A percentile compares a stretch with the other conserved stretches of the same genome.
Conservation (phyloP, 352 stramenopile species). For the Phytophthora palmivora region DNA sequence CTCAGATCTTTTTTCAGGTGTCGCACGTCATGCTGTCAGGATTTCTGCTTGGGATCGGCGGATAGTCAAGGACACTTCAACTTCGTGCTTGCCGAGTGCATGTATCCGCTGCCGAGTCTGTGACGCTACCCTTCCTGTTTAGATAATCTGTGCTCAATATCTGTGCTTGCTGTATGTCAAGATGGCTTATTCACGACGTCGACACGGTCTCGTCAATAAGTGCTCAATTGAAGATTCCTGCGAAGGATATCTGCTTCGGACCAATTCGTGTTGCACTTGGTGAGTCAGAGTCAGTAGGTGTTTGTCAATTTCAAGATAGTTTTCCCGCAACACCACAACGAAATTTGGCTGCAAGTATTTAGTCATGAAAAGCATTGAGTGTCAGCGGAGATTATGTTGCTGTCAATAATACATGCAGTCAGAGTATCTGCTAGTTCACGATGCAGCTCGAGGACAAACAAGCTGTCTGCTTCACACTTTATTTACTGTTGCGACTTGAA, state of each 20-base stretch:
- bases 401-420: too few relatives aligned
- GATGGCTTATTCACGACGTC: not conserved
- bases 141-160: too few relatives aligned
- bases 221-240: not conserved
- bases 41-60: constrained; percentile 10
- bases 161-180: too few relatives aligned
- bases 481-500: constrained; percentile 8
- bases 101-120: not conserved
- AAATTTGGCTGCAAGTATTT: too few relatives aligned
- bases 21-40: not conserved
- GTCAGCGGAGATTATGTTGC: too few relatives aligned
- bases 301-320: too few relatives aligned
- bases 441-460: too few relatives aligned
- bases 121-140: too few relatives aligned
- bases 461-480: not conserved
- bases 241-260: not conserved
- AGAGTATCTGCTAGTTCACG: too few relatives aligned
- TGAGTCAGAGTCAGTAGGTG: not conserved
- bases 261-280: too few relatives aligned
- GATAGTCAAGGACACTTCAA: constrained; percentile 17
- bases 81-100: constrained; percentile 1
- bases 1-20: constrained; percentile 10
- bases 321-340: too few relatives aligned
- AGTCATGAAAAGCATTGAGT: too few relatives aligned
- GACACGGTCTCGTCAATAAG: not conserved